Conservation (phyloP, 2,329 filamentous ascomycete genomes). For the Aspergillus costaricaensis region DNA sequence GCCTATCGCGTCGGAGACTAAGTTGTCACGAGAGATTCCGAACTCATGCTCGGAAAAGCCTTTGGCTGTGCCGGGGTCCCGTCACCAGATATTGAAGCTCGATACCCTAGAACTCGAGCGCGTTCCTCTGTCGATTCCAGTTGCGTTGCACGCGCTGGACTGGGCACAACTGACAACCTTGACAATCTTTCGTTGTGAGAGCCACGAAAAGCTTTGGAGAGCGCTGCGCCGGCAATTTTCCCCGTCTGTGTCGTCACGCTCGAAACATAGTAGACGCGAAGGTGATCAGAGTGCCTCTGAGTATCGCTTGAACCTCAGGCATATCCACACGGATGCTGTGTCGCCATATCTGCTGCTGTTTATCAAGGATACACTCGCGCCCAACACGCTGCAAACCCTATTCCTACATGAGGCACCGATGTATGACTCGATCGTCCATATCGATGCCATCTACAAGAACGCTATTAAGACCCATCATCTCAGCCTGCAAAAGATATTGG, state of each 20-base stretch:
- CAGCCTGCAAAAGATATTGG: constrained; percentile 71
- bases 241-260: constrained; percentile 37
- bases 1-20: neutral
- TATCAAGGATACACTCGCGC: constrained; percentile 73
- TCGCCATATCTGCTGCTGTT: constrained; percentile 71
- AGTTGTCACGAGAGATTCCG: constrained; percentile 11
- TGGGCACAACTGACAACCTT: constrained; percentile 71
- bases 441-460: constrained; percentile 71
- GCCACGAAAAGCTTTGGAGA: constrained; percentile 75
- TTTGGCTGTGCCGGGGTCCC: constrained; percentile 10
- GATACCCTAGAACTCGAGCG: constrained; percentile 74
- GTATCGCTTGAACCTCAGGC: constrained; percentile 68
- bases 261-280: constrained; percentile 13
- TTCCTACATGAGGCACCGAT: constrained; percentile 70
- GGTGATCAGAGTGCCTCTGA: constrained; percentile 37
- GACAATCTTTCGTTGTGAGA: constrained; percentile 71
- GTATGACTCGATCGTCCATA: constrained; percentile 60
- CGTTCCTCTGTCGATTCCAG: constrained; percentile 69
- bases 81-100: constrained; percentile 54
- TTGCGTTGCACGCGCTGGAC: constrained; percentile 71
- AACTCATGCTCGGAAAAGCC: neutral
- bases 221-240: constrained; percentile 65
- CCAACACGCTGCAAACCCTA: constrained; percentile 76
- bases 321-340: constrained; percentile 73
- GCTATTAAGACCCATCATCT: constrained; percentile 69